phyloP scores from a whole-genome alignment of 495 filamentous ascomycete genomes.

The Sphaerosporella brunnea region DNA sequence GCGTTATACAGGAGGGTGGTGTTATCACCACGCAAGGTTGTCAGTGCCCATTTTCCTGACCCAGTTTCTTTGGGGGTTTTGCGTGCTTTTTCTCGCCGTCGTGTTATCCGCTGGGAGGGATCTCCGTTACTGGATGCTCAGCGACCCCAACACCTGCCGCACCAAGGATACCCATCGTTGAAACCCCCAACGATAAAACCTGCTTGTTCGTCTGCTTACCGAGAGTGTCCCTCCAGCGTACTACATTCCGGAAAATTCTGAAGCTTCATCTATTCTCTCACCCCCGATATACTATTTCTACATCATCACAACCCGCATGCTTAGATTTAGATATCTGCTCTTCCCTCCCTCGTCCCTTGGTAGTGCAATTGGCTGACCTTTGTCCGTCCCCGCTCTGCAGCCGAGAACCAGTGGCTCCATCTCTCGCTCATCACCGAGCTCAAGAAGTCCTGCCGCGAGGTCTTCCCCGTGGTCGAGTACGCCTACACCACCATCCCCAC shows the following conservation, averaged over 20 bases:
- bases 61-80: constrained; percentile 2
- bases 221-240: constrained; percentile 11
- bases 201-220: constrained; percentile 8
- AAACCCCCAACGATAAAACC: too few relatives aligned
- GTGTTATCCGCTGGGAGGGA: not conserved
- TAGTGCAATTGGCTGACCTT: too few relatives aligned
- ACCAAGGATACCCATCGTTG: too few relatives aligned
- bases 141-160: too few relatives aligned
- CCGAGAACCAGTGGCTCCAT: constrained; percentile 99
- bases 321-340: too few relatives aligned
- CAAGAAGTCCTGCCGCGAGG: constrained; percentile 87
- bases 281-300: too few relatives aligned
- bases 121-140: too few relatives aligned
- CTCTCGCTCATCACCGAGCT: constrained; percentile 74
- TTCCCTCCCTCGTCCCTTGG: too few relatives aligned
- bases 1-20: constrained; percentile 54
- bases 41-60: constrained; percentile 54
- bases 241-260: too few relatives aligned
- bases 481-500: constrained; percentile 99
- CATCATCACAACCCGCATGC: too few relatives aligned
- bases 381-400: constrained; percentile 36
- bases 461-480: constrained; percentile 96
- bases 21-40: constrained; percentile 99
- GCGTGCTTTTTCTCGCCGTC: constrained; percentile 2
- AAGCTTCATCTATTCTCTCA: constrained; percentile 18